Evolutionary conservation across 352 stramenopile genomes (phyloP).

Genomic region (Poterioochromonas sp.): DNA sequence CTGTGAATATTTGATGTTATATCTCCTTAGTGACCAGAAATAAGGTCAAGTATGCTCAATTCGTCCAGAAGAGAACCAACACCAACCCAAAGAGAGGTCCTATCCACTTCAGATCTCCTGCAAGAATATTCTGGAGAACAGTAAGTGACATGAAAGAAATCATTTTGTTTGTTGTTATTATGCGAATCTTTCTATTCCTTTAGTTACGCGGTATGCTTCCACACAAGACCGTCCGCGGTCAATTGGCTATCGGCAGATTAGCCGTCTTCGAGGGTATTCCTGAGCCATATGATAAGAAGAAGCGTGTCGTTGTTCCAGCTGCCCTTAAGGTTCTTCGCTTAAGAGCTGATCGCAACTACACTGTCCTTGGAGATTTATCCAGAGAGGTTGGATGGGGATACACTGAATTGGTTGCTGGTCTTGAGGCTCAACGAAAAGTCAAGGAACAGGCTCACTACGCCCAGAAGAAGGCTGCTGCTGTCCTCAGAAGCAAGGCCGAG

Average conservation of each 20-base stretch:
- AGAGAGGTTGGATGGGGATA: slow-evolving; percentile 28
- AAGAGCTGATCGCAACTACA: slow-evolving; percentile 56
- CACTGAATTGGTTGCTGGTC: background rate
- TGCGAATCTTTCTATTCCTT: background rate
- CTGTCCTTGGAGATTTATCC: slow-evolving; percentile 12
- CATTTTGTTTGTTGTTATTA: slow-evolving; percentile 9
- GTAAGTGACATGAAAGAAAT: slow-evolving; percentile 43
- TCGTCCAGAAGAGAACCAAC: slow-evolving; percentile 94
- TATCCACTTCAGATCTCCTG: slow-evolving; percentile 93
- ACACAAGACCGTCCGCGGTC: slow-evolving; percentile 93
- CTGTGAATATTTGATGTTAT: slow-evolving; percentile 30
- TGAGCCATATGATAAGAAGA: slow-evolving; percentile 95
- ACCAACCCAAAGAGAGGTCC: slow-evolving; percentile 91
- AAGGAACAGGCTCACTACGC: slow-evolving; percentile 94
- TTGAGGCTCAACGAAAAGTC: slow-evolving; percentile 69
- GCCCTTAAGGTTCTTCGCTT: slow-evolving; percentile 71
- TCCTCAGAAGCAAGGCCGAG: slow-evolving; percentile 27
- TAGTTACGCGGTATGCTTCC: slow-evolving; percentile 93
- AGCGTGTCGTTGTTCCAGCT: slow-evolving; percentile 94
- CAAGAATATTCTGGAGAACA: slow-evolving; percentile 81
- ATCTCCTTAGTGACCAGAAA: slow-evolving; percentile 73
- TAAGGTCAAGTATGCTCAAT: slow-evolving; percentile 96
- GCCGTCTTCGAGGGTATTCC: slow-evolving; percentile 97
- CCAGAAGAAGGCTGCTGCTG: slow-evolving; percentile 88
- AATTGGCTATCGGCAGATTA: slow-evolving; percentile 84